Conservation (phyloP, 1,284 basidiomycete genomes). For the Cystobasidium sp. region DNA sequence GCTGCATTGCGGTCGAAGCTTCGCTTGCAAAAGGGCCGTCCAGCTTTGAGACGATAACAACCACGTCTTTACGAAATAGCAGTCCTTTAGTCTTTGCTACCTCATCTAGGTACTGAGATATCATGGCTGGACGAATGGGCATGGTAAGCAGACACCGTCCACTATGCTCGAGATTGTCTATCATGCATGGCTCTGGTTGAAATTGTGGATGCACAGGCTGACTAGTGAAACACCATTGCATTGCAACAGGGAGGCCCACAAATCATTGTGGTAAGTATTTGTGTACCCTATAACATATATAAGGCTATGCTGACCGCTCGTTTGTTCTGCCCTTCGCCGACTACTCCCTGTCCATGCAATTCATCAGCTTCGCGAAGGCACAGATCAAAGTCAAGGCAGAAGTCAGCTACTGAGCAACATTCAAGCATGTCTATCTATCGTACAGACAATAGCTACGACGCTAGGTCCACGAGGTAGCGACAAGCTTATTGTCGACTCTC, state of each 20-base stretch:
- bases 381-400: slow-evolving; percentile 94
- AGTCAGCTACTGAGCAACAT: slow-evolving; percentile 95
- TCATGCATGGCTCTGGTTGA: neutral
- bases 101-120: slow-evolving; percentile 1
- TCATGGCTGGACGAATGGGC: slow-evolving; percentile 40
- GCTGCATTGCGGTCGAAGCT: neutral
- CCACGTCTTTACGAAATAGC: neutral
- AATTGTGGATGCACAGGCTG: slow-evolving; percentile 22
- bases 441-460: slow-evolving; percentile 87
- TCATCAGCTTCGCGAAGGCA: slow-evolving; percentile 63
- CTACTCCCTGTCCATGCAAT: neutral
- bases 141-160: slow-evolving; percentile 18
- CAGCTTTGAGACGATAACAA: neutral
- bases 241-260: slow-evolving; percentile 16
- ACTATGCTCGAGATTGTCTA: neutral
- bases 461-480: slow-evolving; percentile 92
- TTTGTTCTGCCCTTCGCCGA: neutral
- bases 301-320: neutral
- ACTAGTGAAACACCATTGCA: neutral
- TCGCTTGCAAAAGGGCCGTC: neutral
- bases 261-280: slow-evolving; percentile 30
- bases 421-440: slow-evolving; percentile 81
- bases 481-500: slow-evolving; percentile 43
- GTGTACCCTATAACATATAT: neutral
- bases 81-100: neutral